Conservation (phyloP, 148 eudicot species). For the Cornus florida region DNA sequence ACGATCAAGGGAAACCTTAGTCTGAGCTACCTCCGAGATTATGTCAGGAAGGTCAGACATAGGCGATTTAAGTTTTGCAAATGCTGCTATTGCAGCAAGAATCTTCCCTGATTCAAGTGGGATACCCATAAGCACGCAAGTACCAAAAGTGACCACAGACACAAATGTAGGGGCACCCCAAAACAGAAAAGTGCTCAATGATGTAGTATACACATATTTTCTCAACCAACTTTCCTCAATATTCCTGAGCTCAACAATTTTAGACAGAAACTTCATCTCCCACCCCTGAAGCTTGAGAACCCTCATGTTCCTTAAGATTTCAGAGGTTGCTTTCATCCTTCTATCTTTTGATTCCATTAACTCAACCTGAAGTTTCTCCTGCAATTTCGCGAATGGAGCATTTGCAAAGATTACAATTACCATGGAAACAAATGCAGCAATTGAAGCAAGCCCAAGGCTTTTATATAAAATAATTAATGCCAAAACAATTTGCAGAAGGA, state of each 20-base stretch:
- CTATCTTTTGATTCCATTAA: slow-evolving; percentile 41
- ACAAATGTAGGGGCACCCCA: slow-evolving; percentile 46
- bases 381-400: slow-evolving; percentile 30
- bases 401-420: slow-evolving; percentile 33
- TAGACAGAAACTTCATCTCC: slow-evolving; percentile 51
- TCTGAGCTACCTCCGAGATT: slow-evolving; percentile 38
- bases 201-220: slow-evolving; percentile 29
- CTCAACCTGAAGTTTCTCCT: slow-evolving; percentile 37
- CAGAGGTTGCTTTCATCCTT: slow-evolving; percentile 54
- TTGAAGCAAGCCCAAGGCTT: slow-evolving; percentile 37
- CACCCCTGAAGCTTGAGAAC: slow-evolving; percentile 51
- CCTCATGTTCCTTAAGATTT: slow-evolving; percentile 47
- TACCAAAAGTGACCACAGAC: slow-evolving; percentile 35
- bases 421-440: slow-evolving; percentile 30
- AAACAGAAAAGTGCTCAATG: slow-evolving; percentile 35
- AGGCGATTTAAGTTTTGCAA: slow-evolving; percentile 44
- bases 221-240: slow-evolving; percentile 40
- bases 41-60: slow-evolving; percentile 50
- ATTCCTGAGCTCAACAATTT: slow-evolving; percentile 32
- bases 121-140: slow-evolving; percentile 40
- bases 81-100: slow-evolving; percentile 47
- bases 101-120: slow-evolving; percentile 52
- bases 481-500: slow-evolving; percentile 32
- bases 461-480: slow-evolving; percentile 40
- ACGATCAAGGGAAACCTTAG: slow-evolving; percentile 55